Percentiles rank a stretch among this genome's conserved stretches.
Evolutionary conservation across 2,329 filamentous ascomycete species (phyloP).

Genomic region (Xylaria sp.): DNA sequence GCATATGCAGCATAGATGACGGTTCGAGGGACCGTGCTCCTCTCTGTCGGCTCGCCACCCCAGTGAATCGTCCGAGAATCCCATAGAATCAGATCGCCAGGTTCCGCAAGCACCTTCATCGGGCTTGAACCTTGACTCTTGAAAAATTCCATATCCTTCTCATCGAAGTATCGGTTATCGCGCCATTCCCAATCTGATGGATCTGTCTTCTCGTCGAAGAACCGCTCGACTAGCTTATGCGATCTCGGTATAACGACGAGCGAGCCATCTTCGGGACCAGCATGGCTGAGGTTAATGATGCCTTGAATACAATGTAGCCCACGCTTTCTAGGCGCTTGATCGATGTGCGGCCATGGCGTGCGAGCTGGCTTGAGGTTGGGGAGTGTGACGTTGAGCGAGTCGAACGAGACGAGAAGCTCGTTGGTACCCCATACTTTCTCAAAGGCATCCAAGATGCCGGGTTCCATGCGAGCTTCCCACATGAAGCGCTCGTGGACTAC

Average conservation of each 20-base stretch:
- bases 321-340: constrained; percentile 56
- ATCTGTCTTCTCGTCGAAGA: constrained; percentile 50
- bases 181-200: constrained; percentile 52
- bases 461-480: constrained; percentile 61
- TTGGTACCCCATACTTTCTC: constrained; percentile 58
- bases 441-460: constrained; percentile 59
- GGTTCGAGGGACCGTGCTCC: constrained; percentile 47
- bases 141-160: constrained; percentile 53
- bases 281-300: constrained; percentile 57
- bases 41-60: constrained; percentile 51
- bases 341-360: constrained; percentile 59
- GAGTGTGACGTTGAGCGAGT: constrained; percentile 59
- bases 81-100: constrained; percentile 57
- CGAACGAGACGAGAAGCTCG: constrained; percentile 62
- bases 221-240: constrained; percentile 48
- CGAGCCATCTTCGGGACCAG: constrained; percentile 51
- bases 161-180: constrained; percentile 52
- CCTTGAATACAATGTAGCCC: constrained; percentile 65
- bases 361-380: constrained; percentile 51
- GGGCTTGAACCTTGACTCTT: constrained; percentile 49
- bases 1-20: constrained; percentile 56
- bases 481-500: constrained; percentile 61
- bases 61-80: constrained; percentile 55
- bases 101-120: constrained; percentile 55
- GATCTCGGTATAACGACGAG: constrained; percentile 51